phyloP scores from a whole-genome alignment of 371 early-diverging fungal genomes.

The Encephalitozoon intestinalis region DNA sequence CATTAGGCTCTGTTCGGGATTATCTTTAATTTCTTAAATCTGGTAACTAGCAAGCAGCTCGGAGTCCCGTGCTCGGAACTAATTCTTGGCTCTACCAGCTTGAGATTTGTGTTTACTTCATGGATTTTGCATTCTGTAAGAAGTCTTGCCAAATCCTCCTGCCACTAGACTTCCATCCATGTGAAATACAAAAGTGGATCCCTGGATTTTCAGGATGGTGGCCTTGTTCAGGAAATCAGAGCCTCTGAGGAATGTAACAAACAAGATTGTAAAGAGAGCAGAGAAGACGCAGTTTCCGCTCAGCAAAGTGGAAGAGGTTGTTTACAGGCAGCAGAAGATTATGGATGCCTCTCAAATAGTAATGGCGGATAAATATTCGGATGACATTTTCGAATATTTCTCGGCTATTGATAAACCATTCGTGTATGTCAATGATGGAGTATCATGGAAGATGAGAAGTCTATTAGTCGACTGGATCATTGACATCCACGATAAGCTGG shows the following conservation, averaged over 20 bases:
- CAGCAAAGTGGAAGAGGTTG: conserved; percentile 1
- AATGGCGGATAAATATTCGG: conserved; percentile 39
- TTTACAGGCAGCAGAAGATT: conserved; percentile 16
- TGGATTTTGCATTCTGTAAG: not conserved
- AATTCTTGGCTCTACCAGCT: no score
- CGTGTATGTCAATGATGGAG: conserved; percentile 60
- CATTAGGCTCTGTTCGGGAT: not conserved
- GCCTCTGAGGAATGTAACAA: conserved; percentile 33
- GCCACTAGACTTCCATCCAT: not conserved
- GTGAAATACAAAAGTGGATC: conserved; percentile 38
- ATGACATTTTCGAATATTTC: conserved; percentile 32
- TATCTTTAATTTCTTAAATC: conserved; percentile 6
- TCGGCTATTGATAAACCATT: conserved; percentile 6
- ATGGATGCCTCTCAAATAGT: conserved; percentile 27
- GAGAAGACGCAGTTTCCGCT: not conserved
- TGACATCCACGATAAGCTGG: conserved; percentile 76
- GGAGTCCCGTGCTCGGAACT: no score
- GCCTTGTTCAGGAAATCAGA: conserved; percentile 38
- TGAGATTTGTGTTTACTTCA: no score
- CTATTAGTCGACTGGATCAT: conserved; percentile 81
- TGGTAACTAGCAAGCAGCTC: not conserved
- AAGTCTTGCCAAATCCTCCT: no score
- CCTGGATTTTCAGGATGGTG: conserved; percentile 38
- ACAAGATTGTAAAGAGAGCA: not conserved
- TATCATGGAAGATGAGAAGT: conserved; percentile 81